These are phyloP conservation scores for Collariella sp. DNA, from an alignment of 495 filamentous ascomycete species.

Conservation along the genomic window DNA sequence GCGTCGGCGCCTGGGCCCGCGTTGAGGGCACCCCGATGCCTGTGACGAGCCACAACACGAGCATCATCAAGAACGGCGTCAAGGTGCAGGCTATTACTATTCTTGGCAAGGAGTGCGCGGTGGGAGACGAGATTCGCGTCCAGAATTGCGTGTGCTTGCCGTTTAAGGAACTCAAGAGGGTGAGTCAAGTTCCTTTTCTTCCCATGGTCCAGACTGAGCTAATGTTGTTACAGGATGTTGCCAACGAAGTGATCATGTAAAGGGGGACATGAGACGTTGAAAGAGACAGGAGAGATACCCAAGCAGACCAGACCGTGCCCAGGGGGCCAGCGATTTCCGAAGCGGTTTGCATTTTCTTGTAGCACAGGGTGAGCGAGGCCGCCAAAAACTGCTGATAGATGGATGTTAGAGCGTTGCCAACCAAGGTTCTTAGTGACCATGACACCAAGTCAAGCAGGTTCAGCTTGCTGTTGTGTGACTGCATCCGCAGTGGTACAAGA, in stretches of 20 bases:
- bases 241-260: constrained; percentile 97
- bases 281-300: constrained; percentile 5
- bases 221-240: constrained; percentile 49
- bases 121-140: constrained; percentile 90
- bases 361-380: background rate
- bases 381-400: constrained; percentile 4
- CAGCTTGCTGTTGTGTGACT: too few relatives aligned
- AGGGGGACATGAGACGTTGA: background rate
- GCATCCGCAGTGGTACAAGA: too few relatives aligned
- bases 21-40: constrained; percentile 94
- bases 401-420: background rate
- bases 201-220: constrained; percentile 16
- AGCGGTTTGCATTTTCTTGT: background rate
- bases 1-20: constrained; percentile 92
- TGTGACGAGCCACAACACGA: constrained; percentile 81
- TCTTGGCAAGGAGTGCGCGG: constrained; percentile 90
- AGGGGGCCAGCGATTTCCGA: background rate
- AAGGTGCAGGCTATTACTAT: constrained; percentile 99
- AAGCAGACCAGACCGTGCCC: background rate
- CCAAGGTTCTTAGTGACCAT: too few relatives aligned
- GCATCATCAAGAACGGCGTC: constrained; percentile 91
- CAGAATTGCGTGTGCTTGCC: constrained; percentile 98
- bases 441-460: too few relatives aligned
- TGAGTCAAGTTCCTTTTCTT: constrained; percentile 40
- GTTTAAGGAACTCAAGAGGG: constrained; percentile 97